phyloP scores from a whole-genome alignment of 1,284 basidiomycete genomes.

The Ganoderma sinense region DNA sequence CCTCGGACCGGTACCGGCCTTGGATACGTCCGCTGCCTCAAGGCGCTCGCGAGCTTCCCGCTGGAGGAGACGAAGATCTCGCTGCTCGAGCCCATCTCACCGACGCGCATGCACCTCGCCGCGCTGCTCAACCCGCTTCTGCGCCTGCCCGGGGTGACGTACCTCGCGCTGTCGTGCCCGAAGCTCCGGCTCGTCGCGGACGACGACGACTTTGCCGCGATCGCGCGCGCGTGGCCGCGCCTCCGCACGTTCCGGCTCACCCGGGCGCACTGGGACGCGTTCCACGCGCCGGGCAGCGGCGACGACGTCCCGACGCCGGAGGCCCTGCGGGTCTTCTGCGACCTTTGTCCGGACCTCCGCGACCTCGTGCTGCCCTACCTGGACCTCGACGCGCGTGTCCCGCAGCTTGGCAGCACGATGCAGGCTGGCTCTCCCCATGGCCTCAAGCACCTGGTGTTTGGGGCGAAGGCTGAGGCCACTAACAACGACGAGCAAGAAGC shows the following conservation, averaged over 20 bases:
- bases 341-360: background rate
- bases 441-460: background rate
- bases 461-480: background rate
- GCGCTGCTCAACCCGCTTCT: background rate
- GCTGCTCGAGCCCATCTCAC: background rate
- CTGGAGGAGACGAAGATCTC: too few relatives aligned
- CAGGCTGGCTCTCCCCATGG: background rate
- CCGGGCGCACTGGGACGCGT: background rate
- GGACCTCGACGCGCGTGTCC: background rate
- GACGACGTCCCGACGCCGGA: background rate
- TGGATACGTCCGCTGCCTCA: too few relatives aligned
- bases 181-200: background rate
- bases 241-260: background rate
- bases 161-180: background rate
- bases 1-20: too few relatives aligned
- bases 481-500: background rate
- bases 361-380: background rate
- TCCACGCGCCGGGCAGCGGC: background rate
- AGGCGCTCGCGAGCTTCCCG: too few relatives aligned
- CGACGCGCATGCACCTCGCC: background rate
- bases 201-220: background rate
- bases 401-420: background rate
- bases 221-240: background rate
- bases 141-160: background rate
- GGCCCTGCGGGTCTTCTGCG: background rate